A percentile compares a stretch with the other conserved stretches of the same genome.
Evolutionary conservation across 1,139 yeast species (phyloP).

Genomic region (Taphrina betulina): DNA sequence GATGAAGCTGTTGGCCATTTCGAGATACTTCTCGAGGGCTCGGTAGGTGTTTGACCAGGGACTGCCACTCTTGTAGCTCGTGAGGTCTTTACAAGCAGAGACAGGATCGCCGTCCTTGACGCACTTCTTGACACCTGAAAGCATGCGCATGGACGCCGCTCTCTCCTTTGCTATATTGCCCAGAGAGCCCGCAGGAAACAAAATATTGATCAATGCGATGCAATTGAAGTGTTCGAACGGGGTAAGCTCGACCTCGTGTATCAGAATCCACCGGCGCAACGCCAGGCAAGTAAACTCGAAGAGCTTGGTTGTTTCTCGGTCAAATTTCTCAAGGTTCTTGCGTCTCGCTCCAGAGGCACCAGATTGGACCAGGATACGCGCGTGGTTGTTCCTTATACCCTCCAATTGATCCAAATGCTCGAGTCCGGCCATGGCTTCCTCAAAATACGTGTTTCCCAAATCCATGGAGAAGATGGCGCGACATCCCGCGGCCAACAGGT

Average conservation of each 20-base stretch:
- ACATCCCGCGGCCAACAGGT: slow-evolving; percentile 16
- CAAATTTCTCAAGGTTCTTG: slow-evolving; percentile 1
- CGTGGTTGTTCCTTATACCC: not conserved
- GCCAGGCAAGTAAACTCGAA: slow-evolving; percentile 8
- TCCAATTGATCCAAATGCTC: slow-evolving; percentile 16
- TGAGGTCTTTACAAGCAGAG: slow-evolving; percentile 1
- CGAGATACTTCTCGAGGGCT: slow-evolving; percentile 16
- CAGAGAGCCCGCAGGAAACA: not conserved
- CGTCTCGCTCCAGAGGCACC: not conserved
- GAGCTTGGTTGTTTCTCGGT: slow-evolving; percentile 3
- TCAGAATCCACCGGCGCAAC: slow-evolving; percentile 19
- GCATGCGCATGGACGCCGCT: not conserved
- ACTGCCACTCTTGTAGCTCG: not conserved
- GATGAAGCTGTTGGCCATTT: slow-evolving; percentile 3
- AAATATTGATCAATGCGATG: slow-evolving; percentile 2
- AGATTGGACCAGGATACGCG: not conserved
- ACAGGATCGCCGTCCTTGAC: not conserved
- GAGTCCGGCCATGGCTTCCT: slow-evolving; percentile 7
- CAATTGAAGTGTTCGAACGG: slow-evolving; percentile 16
- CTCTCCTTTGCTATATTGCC: not conserved
- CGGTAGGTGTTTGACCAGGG: slow-evolving; percentile 7
- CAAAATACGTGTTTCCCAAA: slow-evolving; percentile 1
- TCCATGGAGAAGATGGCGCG: slow-evolving; percentile 6
- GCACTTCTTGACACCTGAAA: slow-evolving; percentile 1
- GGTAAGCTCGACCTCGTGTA: not conserved